phyloP scores from a whole-genome alignment of 169 alveolate genomes.

The Theileria equi region DNA sequence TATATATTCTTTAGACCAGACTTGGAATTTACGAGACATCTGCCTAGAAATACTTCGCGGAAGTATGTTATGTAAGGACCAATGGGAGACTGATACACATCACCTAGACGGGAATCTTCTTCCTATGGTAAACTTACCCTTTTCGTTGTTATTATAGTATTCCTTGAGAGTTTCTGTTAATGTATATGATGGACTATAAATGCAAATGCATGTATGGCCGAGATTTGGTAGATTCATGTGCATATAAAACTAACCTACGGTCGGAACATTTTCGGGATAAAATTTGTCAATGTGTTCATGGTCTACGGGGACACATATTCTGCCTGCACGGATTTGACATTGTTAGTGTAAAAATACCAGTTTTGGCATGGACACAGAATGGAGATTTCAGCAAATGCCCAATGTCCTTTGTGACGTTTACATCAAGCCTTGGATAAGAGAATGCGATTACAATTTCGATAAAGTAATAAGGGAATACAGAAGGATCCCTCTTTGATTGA shows the following conservation, averaged over 20 bases:
- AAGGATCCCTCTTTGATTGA: not conserved
- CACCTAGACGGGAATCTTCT: conserved; percentile 24
- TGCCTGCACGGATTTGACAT: conserved; percentile 35
- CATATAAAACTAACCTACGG: conserved; percentile 62
- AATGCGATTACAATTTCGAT: conserved; percentile 62
- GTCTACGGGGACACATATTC: conserved; percentile 82
- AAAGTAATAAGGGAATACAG: conserved; percentile 43
- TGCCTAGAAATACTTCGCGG: conserved; percentile 44
- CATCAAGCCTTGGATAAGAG: conserved; percentile 65
- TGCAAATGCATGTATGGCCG: not conserved
- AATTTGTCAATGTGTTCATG: conserved; percentile 61
- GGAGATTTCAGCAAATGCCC: conserved; percentile 88
- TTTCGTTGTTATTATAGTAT: conserved; percentile 26
- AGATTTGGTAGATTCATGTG: not conserved
- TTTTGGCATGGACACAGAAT: conserved; percentile 86
- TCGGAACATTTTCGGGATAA: conserved; percentile 80
- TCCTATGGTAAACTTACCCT: not conserved
- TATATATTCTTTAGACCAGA: conserved; percentile 21
- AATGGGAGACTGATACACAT: conserved; percentile 44
- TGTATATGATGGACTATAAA: not conserved
- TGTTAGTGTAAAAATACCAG: conserved; percentile 69
- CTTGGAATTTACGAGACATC: conserved; percentile 12
- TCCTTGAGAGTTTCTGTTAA: conserved; percentile 11
- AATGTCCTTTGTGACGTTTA: conserved; percentile 75
- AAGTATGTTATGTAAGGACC: conserved; percentile 29